Base-by-base conservation (phyloP, 1,139 yeast species). In the Meyerozyma smithsonii region DNA sequence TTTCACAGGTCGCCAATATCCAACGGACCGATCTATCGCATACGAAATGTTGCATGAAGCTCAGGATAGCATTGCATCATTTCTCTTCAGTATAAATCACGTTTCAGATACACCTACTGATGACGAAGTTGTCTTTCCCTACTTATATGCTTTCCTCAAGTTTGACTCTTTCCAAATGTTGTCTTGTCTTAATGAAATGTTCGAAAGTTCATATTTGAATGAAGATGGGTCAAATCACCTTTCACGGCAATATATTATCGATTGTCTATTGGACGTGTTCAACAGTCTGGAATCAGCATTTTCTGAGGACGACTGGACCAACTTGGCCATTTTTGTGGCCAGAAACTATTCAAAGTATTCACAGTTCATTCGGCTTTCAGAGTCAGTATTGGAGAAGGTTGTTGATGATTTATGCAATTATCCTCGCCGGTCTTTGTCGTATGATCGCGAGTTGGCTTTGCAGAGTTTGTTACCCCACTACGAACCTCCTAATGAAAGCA, bases 1-100 rank as follows among this genome's bases (percentile, higher is more conserved):
- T n/a, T 62, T 87, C 34, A 81, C 89, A 0, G 94, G 95, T 1
- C 64, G 89, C 37, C 82, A 82, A 43, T 89, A 81, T 54, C 96
- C 96, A 0, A 80, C 84, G 0, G 90, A 81, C 12, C 60, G 66
- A 28, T 59, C 58, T 17, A 66, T 83, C 25, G 61, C 58, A 11
- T 43, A 39, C 1, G 59, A 48, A 30, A 54, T 46, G 26, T 59
- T 47, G 38, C 41, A 44, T 1, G 33, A 46, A 1, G 81, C 83
- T 0, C 79, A 79, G 47, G 49, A 61, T 8, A 59, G 64, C 17
- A 52, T 86, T 0, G 79, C 81, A 45, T 65, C 68, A 36, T 55
- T 81, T 10, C 52, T 88, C 12, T 84, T 88, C 54, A 50, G 55
- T 28, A 49, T 44, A 21, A 36, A 39, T 26, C 20, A 39, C 17